Base-by-base conservation (phyloP, 495 filamentous ascomycete genomes). In the Aspergillus nidulans region DNA sequence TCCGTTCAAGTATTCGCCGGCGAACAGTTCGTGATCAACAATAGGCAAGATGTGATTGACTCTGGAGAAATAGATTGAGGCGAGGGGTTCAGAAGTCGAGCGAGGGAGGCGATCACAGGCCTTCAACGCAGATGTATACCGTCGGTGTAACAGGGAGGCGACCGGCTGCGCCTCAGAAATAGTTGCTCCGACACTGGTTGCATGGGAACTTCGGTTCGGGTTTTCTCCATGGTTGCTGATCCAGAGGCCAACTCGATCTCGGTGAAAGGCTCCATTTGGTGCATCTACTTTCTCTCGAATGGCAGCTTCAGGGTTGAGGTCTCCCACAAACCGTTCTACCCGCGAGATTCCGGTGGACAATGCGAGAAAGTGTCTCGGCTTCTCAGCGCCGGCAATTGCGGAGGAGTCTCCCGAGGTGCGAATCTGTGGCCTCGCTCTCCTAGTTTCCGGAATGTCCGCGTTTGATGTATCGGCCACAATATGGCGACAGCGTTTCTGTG, bases 231-330 rank as follows among this genome's bases (percentile, higher is more conserved):
- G 44, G 45, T 49, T 46, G 47, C 58, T 69, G 26, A 77, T 69
- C 74, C 73, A 78, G 18, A 79, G 67, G 13, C 76, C 77, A 44
- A 77, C 59, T 15, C 69, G 71, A 54, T 68, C 69, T 9, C 68
- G 66, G 45, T 71, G 62, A 36, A 69, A 69, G 49, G 57, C 67
- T 16, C 65, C 64, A 20, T 58, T 52, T 1, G 69, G 49, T 30
- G 65, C 67, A 42, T 69, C 57, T 10, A 71, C 45, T 23, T 61
- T 66, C 38, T 72, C 70, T 6, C 71, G 69, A 57, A 79, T 75
- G 4, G 74, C 66, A 24, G 76, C 67, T 59, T 79, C 76, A 7
- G 77, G 77, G 50, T 77, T 79, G 10, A 78, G 60, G 55, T 78
- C 73, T 23, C 77, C 77, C 23, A 79, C 67, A 44, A 79, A 79